A percentile compares a stretch with the other conserved stretches of the same genome.
phyloP scores from a whole-genome alignment of 805 yeast genomes.

The Ogataea sp. region DNA sequence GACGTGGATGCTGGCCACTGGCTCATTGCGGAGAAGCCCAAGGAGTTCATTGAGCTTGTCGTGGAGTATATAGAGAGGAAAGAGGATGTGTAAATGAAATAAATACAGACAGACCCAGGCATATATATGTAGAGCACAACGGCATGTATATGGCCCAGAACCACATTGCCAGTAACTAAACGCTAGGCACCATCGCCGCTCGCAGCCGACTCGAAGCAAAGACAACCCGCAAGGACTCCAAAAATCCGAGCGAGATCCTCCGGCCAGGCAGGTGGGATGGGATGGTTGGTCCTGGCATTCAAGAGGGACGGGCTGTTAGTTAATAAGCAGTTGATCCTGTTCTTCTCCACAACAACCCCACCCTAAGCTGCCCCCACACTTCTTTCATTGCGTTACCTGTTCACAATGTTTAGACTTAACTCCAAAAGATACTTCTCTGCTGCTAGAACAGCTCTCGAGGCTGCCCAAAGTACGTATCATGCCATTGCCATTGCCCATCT shows the following conservation, averaged over 20 bases:
- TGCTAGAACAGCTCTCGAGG: conserved; percentile 19
- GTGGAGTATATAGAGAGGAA: conserved; percentile 49
- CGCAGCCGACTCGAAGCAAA: not conserved
- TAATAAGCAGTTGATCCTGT: not conserved
- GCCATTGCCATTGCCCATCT: not conserved
- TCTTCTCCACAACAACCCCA: too few relatives aligned
- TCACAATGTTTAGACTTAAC: conserved; percentile 21
- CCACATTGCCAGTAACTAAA: not conserved
- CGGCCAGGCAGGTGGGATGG: not conserved
- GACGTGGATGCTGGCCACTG: conserved; percentile 89
- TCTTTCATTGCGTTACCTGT: not conserved
- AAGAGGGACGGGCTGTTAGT: not conserved
- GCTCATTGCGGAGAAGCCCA: conserved; percentile 83
- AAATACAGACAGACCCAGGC: not conserved
- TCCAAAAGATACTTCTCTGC: conserved; percentile 24
- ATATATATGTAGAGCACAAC: not conserved
- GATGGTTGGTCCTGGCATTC: not conserved
- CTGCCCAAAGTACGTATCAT: conserved; percentile 18
- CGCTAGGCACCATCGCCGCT: not conserved
- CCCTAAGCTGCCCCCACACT: not conserved
- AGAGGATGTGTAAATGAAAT: conserved; percentile 13
- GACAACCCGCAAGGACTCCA: not conserved
- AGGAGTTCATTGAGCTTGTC: conserved; percentile 57
- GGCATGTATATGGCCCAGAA: too few relatives aligned
- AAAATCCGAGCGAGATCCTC: not conserved